Evolutionary conservation across 23 red algal genomes (phyloP), one percentile per base, ranked within the genome.

Genomic region (Gracilaria vermiculophylla): DNA sequence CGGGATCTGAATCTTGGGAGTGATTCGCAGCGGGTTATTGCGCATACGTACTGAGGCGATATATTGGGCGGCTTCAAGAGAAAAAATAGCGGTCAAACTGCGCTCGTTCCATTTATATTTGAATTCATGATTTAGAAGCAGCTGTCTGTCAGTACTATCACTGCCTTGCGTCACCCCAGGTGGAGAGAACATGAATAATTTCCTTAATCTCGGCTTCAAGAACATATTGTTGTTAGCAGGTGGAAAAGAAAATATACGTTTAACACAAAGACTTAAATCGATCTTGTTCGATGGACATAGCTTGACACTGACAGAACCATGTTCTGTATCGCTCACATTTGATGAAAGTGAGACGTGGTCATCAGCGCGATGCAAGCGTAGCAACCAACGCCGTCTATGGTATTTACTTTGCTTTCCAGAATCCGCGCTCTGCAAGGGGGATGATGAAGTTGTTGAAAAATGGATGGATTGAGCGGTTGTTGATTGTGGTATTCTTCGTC

Each of bases 61-160:
- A 29, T 73, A 40, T 20, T 28, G 67, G 17, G 47, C 44, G 15
- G 42, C 42, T 73, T 47, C 67, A 17, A 73, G 3, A 32, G 67
- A 42, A 32, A 45, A 48, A 25, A 73, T 36, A 24, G 67, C 20
- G 12, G 21, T 73, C 23, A 47, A 0, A 47, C 8, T 37, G 27
- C 40, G 67, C 17, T 47, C 67, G 19, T 73, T 73, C 67, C 67
- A 47, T 48, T 73, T 73, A 28, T 73, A 47, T 17, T 73, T 40
- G 40, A 73, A 24, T 34, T 73, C 37, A 47, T 73, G 67, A 10
- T 28, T 36, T 8, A 73, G 25, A 45, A 2, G 67, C 32, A 47
- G 23, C 20, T 48, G 3, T 11, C 39, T 20, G 3, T 19, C 47
- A 36, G 3, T 14, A 47, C 8, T 42, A 27, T 13, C 12, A 1